phyloP scores from a whole-genome alignment of 2,329 filamentous ascomycete genomes.

The Exophiala dermatitidis region DNA sequence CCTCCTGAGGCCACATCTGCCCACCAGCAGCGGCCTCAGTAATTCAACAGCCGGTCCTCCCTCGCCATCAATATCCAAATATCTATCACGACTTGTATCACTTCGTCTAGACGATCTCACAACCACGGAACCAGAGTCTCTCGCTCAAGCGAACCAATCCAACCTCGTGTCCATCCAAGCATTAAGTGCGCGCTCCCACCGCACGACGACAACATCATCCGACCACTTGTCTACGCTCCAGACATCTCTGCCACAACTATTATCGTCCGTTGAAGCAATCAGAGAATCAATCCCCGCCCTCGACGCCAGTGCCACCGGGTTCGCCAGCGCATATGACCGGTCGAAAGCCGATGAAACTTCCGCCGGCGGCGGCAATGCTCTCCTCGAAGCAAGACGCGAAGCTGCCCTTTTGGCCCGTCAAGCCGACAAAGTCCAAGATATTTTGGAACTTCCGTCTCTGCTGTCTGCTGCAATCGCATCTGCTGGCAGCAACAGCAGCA shows the following conservation, averaged over 20 bases:
- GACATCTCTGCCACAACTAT: constrained; percentile 63
- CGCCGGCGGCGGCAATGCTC: constrained; percentile 53
- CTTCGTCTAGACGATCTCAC: constrained; percentile 67
- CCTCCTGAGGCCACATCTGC: constrained; percentile 57
- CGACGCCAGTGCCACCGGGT: constrained; percentile 68
- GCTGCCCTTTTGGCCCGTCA: constrained; percentile 78
- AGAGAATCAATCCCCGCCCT: constrained; percentile 67
- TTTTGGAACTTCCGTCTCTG: constrained; percentile 80
- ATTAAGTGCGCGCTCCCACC: constrained; percentile 83
- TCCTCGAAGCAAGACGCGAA: constrained; percentile 67
- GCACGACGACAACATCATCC: constrained; percentile 72
- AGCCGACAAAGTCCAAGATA: constrained; percentile 79
- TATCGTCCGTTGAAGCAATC: constrained; percentile 58
- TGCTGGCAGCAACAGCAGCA: constrained; percentile 25
- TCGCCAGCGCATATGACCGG: constrained; percentile 77
- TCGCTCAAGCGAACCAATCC: constrained; percentile 75
- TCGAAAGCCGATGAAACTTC: constrained; percentile 32
- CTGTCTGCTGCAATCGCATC: constrained; percentile 63
- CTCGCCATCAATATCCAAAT: constrained; percentile 45
- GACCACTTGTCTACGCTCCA: constrained; percentile 67
- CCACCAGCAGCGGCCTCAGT: constrained; percentile 20
- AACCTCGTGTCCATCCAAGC: constrained; percentile 75
- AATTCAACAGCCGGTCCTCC: constrained; percentile 28
- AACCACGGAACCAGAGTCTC: constrained; percentile 66
- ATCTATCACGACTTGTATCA: constrained; percentile 70